phyloP scores from a whole-genome alignment of 2,329 filamentous ascomycete species.

The Exophiala bonariae region DNA sequence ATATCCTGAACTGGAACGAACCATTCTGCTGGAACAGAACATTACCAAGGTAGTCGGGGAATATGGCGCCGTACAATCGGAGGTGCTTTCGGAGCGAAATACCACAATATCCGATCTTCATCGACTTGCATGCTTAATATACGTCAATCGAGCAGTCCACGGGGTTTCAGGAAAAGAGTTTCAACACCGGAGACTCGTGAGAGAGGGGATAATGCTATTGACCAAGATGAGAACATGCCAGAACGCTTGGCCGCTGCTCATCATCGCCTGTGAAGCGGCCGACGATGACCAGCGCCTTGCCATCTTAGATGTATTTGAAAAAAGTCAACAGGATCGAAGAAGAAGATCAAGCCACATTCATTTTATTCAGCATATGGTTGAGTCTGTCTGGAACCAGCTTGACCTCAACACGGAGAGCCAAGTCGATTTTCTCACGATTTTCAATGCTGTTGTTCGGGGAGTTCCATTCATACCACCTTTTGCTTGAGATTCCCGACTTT shows the following conservation, averaged over 20 bases:
- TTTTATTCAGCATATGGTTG: conserved; percentile 20
- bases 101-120: conserved; percentile 20
- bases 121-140: conserved; percentile 21
- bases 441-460: conserved; percentile 18
- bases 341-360: conserved; percentile 21
- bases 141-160: conserved; percentile 20
- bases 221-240: conserved; percentile 21
- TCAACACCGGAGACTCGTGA: conserved; percentile 18
- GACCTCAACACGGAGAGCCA: conserved; percentile 18
- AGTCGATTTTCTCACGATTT: conserved; percentile 21
- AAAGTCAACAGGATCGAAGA: conserved; percentile 18
- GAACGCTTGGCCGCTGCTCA: conserved; percentile 23
- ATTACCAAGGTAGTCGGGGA: conserved; percentile 14
- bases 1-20: too few species aligned
- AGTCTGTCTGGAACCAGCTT: conserved; percentile 20
- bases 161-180: conserved; percentile 17
- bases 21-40: conserved; percentile 20
- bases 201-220: conserved; percentile 22
- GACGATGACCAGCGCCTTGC: conserved; percentile 18
- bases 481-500: conserved; percentile 13
- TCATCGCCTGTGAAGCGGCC: conserved; percentile 22
- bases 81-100: conserved; percentile 10
- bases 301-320: conserved; percentile 18
- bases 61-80: conserved; percentile 14
- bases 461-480: conserved; percentile 22